Conservation (phyloP, 2,329 filamentous ascomycete genomes). For the Colletotrichum lentis region DNA sequence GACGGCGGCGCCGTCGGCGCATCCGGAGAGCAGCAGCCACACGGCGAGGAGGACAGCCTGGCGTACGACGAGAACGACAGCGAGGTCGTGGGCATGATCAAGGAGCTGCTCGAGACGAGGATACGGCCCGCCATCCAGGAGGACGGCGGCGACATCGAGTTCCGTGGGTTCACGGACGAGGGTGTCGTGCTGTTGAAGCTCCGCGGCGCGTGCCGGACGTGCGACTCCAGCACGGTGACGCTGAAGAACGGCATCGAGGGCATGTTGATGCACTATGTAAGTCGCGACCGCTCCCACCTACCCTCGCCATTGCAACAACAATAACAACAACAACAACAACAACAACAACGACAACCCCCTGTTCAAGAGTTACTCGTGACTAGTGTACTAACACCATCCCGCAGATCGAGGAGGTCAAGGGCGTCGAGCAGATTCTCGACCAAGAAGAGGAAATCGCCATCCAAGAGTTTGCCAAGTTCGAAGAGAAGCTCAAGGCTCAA, state of each 20-base stretch:
- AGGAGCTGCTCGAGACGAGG: conserved; percentile 93
- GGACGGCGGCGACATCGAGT: conserved; percentile 97
- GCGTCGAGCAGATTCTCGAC: conserved; percentile 89
- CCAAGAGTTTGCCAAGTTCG: conserved; percentile 91
- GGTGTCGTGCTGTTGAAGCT: conserved; percentile 88
- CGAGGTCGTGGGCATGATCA: conserved; percentile 98
- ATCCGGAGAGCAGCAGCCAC: conserved; percentile 54
- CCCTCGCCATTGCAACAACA: background rate
- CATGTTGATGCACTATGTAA: conserved; percentile 96
- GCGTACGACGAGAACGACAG: conserved; percentile 89
- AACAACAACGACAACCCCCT: too few species aligned
- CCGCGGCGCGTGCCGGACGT: conserved; percentile 91
- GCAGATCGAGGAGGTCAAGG: conserved; percentile 94
- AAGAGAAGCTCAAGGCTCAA: conserved; percentile 76
- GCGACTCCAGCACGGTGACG: conserved; percentile 95
- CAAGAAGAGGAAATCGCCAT: conserved; percentile 89
- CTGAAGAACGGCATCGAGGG: conserved; percentile 98
- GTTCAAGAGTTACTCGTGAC: background rate
- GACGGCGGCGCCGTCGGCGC: conserved; percentile 49
- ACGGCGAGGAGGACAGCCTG: conserved; percentile 72
- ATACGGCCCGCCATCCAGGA: conserved; percentile 97
- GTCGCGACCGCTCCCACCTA: conserved; percentile 47
- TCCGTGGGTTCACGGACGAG: conserved; percentile 80
- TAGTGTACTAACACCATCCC: conserved; percentile 43
- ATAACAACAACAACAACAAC: too few species aligned